Evolutionary conservation across 176 grass and related monocot genomes (phyloP).

Genomic region (Aechmea fasciata): DNA sequence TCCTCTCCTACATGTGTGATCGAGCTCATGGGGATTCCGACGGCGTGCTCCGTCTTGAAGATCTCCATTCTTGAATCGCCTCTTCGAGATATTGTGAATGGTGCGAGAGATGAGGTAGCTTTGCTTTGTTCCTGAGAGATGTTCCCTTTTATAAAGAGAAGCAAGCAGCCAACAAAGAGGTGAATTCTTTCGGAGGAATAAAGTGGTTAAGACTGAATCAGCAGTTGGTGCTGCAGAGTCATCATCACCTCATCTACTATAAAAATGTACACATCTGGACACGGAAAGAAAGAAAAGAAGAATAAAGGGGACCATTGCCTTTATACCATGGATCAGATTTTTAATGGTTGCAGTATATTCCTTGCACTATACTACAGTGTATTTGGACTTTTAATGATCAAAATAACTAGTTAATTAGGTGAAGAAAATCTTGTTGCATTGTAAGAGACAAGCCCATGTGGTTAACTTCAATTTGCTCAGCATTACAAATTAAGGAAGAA

Average conservation of each 20-base stretch:
- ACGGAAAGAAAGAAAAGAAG: neutral
- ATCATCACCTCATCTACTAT: slow-evolving; percentile 7
- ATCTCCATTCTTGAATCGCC: slow-evolving; percentile 20
- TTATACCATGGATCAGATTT: neutral
- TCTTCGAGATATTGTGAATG: slow-evolving; percentile 11
- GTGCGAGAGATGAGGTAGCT: slow-evolving; percentile 16
- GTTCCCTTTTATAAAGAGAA: slow-evolving; percentile 4
- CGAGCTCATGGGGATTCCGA: slow-evolving; percentile 59
- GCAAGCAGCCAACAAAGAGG: neutral
- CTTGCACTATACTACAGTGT: neutral
- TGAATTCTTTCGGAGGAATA: neutral
- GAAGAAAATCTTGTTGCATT: neutral
- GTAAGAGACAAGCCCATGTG: neutral
- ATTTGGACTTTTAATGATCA: neutral
- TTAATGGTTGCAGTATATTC: neutral
- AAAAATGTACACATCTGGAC: neutral
- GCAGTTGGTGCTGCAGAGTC: slow-evolving; percentile 5
- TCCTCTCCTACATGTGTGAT: slow-evolving; percentile 54
- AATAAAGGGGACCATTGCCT: neutral
- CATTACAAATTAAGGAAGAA: too few species aligned
- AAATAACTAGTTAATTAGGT: neutral
- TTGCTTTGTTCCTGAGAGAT: slow-evolving; percentile 10
- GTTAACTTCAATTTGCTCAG: neutral
- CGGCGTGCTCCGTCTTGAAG: slow-evolving; percentile 39
- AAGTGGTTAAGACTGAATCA: slow-evolving; percentile 11